A percentile compares a stretch with the other conserved stretches of the same genome.
Evolutionary conservation across 1,139 yeast species (phyloP).

Genomic region (Hyphopichia buzzinii): DNA sequence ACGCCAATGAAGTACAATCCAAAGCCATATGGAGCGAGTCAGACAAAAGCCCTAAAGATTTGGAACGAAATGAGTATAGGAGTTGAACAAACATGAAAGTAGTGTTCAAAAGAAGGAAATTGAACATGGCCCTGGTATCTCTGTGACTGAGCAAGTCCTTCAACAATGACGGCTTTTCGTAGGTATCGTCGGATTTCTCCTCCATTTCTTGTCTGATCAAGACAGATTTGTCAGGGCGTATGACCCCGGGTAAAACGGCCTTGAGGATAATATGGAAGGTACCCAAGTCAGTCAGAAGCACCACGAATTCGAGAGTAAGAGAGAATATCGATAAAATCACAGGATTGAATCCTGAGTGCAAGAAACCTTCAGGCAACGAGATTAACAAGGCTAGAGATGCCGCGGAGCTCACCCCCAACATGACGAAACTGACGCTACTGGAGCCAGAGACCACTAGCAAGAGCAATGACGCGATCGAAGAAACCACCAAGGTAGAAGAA

Average conservation of each 20-base stretch:
- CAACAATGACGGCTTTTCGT: conserved; percentile 15
- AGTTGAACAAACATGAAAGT: conserved; percentile 94
- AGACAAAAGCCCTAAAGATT: conserved; percentile 84
- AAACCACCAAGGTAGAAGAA: conserved; percentile 5
- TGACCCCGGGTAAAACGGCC: conserved; percentile 16
- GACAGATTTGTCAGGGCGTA: conserved; percentile 14
- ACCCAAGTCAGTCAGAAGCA: conserved; percentile 12
- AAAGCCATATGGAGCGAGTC: conserved; percentile 96
- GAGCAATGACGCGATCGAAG: conserved; percentile 5
- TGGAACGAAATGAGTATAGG: conserved; percentile 86
- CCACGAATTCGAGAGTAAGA: conserved; percentile 20
- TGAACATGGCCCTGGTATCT: conserved; percentile 87
- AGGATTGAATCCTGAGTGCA: conserved; percentile 17
- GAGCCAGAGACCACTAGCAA: conserved; percentile 5
- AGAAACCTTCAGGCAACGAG: conserved; percentile 23
- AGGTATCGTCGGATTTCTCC: conserved; percentile 6
- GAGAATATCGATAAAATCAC: conserved; percentile 18
- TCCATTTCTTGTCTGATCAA: conserved; percentile 5
- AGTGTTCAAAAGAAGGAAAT: conserved; percentile 79
- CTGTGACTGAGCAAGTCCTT: conserved; percentile 52
- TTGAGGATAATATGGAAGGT: conserved; percentile 9
- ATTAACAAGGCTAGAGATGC: conserved; percentile 22
- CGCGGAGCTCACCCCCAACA: conserved; percentile 24
- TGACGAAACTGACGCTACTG: conserved; percentile 13
- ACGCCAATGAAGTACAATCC: conserved; percentile 85